phyloP scores from a whole-genome alignment of 1,139 yeast species.

The Suhomyces anneliseae region DNA sequence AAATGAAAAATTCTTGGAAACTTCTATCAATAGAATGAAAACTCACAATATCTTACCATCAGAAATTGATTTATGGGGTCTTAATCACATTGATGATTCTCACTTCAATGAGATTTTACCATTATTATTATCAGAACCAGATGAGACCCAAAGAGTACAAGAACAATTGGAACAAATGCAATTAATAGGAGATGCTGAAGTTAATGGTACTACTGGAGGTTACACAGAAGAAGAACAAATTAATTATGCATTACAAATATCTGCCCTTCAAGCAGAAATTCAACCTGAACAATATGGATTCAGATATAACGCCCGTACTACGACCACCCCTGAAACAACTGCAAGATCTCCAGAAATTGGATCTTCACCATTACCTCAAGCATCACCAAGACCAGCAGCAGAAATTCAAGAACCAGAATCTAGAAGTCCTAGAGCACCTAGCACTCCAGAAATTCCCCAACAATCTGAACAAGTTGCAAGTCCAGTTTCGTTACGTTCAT shows the following conservation, averaged over 20 bases:
- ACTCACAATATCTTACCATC: conserved; percentile 33
- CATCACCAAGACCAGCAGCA: background rate
- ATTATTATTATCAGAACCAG: conserved; percentile 6
- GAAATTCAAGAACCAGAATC: too few species aligned
- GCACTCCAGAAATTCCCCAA: background rate
- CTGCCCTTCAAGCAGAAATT: conserved; percentile 8
- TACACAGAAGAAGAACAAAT: conserved; percentile 8
- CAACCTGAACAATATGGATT: conserved; percentile 7
- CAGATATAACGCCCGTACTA: conserved; percentile 2
- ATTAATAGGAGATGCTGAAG: background rate
- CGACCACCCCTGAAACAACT: background rate
- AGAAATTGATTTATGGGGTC: conserved; percentile 36
- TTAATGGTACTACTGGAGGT: background rate
- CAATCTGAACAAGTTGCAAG: background rate
- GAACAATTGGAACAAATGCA: background rate
- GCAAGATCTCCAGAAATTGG: background rate
- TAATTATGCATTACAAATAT: conserved; percentile 7
- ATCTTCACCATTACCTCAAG: background rate
- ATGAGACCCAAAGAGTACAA: background rate
- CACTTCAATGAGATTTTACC: conserved; percentile 38
- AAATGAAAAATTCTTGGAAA: conserved; percentile 26
- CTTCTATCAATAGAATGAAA: conserved; percentile 28
- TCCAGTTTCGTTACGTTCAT: too few species aligned
- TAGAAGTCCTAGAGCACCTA: background rate
- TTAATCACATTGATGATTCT: conserved; percentile 41